A percentile compares a stretch with the other conserved stretches of the same genome.
These are phyloP conservation scores for Fraxinus ornus DNA, from an alignment of 305 asterid species.

Conservation along the genomic window DNA sequence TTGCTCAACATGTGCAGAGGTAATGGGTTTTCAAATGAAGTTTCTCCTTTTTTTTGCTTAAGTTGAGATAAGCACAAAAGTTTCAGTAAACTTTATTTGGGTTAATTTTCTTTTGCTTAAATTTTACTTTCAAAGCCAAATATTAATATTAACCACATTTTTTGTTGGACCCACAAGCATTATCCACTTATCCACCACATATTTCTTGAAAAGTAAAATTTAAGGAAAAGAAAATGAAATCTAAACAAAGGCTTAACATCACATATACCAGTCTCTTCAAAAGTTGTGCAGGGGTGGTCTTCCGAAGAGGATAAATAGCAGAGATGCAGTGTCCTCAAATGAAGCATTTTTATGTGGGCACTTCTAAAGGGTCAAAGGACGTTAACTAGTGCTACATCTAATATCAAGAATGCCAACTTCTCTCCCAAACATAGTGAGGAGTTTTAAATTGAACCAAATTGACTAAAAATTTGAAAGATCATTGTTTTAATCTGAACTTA, in stretches of 20 bases:
- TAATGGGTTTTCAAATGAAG: not conserved
- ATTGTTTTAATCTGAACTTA: conserved; percentile 36
- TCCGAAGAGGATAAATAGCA: conserved; percentile 7
- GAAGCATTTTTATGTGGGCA: not conserved
- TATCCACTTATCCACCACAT: not conserved
- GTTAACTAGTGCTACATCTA: not conserved
- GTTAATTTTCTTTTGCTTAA: not conserved
- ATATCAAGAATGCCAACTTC: not conserved
- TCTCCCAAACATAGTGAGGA: conserved; percentile 1
- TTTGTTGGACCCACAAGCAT: not conserved
- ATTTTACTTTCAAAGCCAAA: not conserved
- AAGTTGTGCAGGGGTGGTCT: not conserved
- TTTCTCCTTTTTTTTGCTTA: not conserved
- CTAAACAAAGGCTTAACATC: not conserved
- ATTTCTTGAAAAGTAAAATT: not conserved
- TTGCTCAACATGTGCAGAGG: not conserved
- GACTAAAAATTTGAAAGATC: not conserved
- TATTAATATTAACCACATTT: not conserved
- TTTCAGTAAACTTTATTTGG: not conserved
- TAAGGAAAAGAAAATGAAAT: not conserved
- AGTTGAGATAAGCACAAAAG: conserved; percentile 1
- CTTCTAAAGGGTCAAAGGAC: not conserved
- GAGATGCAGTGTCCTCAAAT: not conserved
- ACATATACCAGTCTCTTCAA: conserved; percentile 3
- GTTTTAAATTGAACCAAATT: conserved; percentile 14